Percentiles rank a stretch among this genome's conserved stretches.
Evolutionary conservation across 495 filamentous ascomycete species (phyloP).

Genomic region (Podospora conica): DNA sequence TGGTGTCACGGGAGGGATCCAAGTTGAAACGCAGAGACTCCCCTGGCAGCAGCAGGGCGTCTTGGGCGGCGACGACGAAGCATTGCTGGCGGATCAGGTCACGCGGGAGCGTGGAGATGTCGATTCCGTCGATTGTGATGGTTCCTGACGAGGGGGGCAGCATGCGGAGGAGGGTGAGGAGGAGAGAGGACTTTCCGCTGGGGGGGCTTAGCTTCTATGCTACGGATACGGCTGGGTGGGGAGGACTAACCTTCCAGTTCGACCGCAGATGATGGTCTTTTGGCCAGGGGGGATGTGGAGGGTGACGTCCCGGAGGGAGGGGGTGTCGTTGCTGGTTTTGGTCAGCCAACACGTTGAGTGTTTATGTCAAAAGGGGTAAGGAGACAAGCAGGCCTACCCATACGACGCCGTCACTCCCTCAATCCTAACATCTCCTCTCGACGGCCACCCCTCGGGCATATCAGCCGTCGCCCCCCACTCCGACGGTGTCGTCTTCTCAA

Average conservation of each 20-base stretch:
- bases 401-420: slow-evolving; percentile 32
- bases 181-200: slow-evolving; percentile 37
- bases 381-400: slow-evolving; percentile 10
- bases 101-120: slow-evolving; percentile 24
- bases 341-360: not conserved
- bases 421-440: slow-evolving; percentile 25
- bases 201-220: not conserved
- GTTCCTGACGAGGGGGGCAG: slow-evolving; percentile 25
- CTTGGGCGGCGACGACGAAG: slow-evolving; percentile 42
- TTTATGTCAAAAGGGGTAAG: not conserved
- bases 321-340: slow-evolving; percentile 9
- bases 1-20: slow-evolving; percentile 8
- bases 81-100: slow-evolving; percentile 23
- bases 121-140: slow-evolving; percentile 33
- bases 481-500: slow-evolving; percentile 31
- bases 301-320: slow-evolving; percentile 28
- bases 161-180: slow-evolving; percentile 33
- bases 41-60: slow-evolving; percentile 32
- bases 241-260: slow-evolving; percentile 25
- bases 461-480: slow-evolving; percentile 21
- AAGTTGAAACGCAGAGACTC: slow-evolving; percentile 24
- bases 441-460: slow-evolving; percentile 30
- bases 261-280: slow-evolving; percentile 28
- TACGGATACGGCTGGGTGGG: not conserved
- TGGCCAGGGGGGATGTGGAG: slow-evolving; percentile 33